A percentile compares a stretch with the other conserved stretches of the same genome.
Conservation (phyloP, 106 monocot species). For the Acorus calamus region DNA sequence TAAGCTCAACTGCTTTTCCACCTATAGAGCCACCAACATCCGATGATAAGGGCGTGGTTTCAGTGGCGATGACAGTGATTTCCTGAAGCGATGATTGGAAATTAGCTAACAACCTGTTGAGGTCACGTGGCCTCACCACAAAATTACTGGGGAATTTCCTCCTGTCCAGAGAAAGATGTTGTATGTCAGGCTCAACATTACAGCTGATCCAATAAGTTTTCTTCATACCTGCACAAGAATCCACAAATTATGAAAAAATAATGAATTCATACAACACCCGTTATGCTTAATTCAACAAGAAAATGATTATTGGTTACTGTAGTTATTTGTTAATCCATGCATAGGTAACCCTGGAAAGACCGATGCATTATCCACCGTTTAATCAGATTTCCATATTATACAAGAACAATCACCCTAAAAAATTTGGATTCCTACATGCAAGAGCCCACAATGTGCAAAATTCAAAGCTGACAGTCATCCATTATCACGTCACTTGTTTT, state of each 20-base stretch:
- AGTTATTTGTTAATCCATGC: no score
- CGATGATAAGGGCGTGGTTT: slow-evolving; percentile 24
- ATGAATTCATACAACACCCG: background rate
- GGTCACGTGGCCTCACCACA: slow-evolving; percentile 69
- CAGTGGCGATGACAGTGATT: slow-evolving; percentile 87
- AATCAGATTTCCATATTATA: no score
- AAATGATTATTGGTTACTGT: no score
- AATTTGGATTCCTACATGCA: no score
- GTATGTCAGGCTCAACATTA: slow-evolving; percentile 77
- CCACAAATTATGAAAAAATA: slow-evolving; percentile 1
- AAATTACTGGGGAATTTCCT: slow-evolving; percentile 56
- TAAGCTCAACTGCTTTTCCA: slow-evolving; percentile 82
- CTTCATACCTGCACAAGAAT: slow-evolving; percentile 37
- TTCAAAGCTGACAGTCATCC: no score
- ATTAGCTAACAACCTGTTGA: slow-evolving; percentile 64
- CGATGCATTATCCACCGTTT: no score
- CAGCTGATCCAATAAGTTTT: slow-evolving; percentile 92
- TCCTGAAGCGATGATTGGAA: slow-evolving; percentile 93
- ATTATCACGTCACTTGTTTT: no score
- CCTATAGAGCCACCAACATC: slow-evolving; percentile 48
- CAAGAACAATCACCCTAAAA: no score
- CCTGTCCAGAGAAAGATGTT: slow-evolving; percentile 65
- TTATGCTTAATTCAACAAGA: no score
- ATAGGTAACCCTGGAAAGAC: no score
- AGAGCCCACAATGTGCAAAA: no score